Conservation (phyloP, 2,329 filamentous ascomycete genomes). For the Orbilia brochopaga region DNA sequence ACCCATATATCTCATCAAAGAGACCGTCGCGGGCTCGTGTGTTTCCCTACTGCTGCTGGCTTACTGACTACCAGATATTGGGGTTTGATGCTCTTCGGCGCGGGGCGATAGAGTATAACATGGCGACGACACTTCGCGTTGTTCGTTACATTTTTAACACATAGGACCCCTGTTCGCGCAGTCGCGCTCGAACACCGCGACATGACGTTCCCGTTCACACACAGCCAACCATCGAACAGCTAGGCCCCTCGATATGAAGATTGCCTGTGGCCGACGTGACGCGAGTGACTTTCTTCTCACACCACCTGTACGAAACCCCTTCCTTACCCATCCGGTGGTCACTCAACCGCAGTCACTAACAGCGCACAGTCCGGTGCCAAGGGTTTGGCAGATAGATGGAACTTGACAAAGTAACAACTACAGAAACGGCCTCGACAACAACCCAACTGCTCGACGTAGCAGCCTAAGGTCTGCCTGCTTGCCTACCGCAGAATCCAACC, state of each 20-base stretch:
- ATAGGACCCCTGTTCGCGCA: background rate
- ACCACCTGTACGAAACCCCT: slow-evolving; percentile 34
- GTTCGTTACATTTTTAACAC: background rate
- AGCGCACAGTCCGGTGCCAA: background rate
- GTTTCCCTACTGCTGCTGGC: too few species aligned
- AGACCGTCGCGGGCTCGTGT: too few species aligned
- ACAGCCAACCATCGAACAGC: slow-evolving; percentile 3
- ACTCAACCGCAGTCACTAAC: slow-evolving; percentile 18
- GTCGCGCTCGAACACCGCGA: background rate
- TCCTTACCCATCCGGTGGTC: background rate
- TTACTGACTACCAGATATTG: too few species aligned
- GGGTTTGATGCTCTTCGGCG: too few species aligned
- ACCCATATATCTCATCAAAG: too few species aligned
- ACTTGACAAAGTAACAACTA: slow-evolving; percentile 2
- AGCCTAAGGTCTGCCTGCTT: background rate
- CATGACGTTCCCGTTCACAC: slow-evolving; percentile 13
- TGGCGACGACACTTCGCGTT: background rate
- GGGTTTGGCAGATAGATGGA: slow-evolving; percentile 1
- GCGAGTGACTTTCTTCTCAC: slow-evolving; percentile 28
- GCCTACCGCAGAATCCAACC: background rate
- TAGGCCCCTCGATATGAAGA: slow-evolving; percentile 44
- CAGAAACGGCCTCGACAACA: background rate
- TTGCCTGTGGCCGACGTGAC: slow-evolving; percentile 34
- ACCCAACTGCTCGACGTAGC: background rate
- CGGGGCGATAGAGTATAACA: too few species aligned